Conservation (phyloP, 495 filamentous ascomycete species). For the Cetradonia linearis region DNA sequence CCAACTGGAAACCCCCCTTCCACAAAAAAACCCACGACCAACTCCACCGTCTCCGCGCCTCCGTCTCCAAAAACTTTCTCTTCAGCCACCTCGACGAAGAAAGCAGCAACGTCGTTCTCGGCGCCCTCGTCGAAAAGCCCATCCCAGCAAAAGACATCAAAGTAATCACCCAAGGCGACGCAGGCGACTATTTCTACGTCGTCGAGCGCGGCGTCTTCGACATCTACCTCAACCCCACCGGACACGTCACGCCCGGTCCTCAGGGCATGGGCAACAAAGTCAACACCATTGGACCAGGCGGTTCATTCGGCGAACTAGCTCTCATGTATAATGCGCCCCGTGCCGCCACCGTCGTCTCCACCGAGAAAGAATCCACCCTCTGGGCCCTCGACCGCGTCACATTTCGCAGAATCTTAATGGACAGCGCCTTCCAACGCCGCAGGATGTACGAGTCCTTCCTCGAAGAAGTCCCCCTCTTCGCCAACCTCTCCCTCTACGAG, state of each 20-base stretch:
- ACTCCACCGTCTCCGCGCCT: conserved; percentile 61
- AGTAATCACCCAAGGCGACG: conserved; percentile 92
- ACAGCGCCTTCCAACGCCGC: conserved; percentile 88
- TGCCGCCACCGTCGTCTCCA: conserved; percentile 88
- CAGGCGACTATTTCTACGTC: conserved; percentile 95
- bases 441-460: conserved; percentile 96
- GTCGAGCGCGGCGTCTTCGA: conserved; percentile 88
- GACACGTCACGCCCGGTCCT: conserved; percentile 66
- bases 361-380: conserved; percentile 65
- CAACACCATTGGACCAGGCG: conserved; percentile 71
- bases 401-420: conserved; percentile 97
- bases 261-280: conserved; percentile 81
- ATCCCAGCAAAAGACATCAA: conserved; percentile 93
- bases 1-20: conserved; percentile 82
- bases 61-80: conserved; percentile 83
- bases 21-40: conserved; percentile 78
- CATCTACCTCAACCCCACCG: conserved; percentile 77
- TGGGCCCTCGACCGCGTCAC: conserved; percentile 95
- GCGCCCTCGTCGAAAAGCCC: conserved; percentile 86
- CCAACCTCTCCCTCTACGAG: conserved; percentile 77
- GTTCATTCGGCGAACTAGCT: conserved; percentile 94
- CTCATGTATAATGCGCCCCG: conserved; percentile 98
- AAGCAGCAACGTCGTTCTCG: conserved; percentile 73
- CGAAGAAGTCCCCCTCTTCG: conserved; percentile 88
- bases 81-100: conserved; percentile 94